A percentile compares a stretch with the other conserved stretches of the same genome.
Conservation (phyloP, 148 eudicot genomes). For the Euryodendron excelsum region DNA sequence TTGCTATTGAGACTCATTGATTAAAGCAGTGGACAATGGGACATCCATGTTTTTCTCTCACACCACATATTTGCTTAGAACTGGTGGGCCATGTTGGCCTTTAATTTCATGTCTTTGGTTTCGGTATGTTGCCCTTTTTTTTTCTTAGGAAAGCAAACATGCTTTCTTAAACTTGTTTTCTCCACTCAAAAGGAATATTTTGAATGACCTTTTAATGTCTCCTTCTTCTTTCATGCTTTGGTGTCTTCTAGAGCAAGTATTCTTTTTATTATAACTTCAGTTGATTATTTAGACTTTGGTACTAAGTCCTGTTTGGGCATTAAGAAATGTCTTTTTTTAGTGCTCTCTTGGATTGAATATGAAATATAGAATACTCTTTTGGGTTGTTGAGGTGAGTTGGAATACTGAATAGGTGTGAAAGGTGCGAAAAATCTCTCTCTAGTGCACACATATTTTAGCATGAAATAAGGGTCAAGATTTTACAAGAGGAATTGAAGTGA, state of each 20-base stretch:
- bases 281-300: background rate
- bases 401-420: too few species aligned
- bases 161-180: background rate
- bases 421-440: background rate
- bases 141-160: constrained; percentile 15
- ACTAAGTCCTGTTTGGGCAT: background rate
- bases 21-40: background rate
- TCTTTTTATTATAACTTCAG: background rate
- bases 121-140: constrained; percentile 2
- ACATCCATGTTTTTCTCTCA: constrained; percentile 19
- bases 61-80: background rate
- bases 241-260: background rate
- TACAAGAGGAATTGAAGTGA: background rate
- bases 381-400: too few species aligned
- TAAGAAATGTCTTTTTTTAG: too few species aligned
- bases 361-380: too few species aligned
- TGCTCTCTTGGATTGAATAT: too few species aligned
- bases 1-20: background rate
- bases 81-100: constrained; percentile 11
- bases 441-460: background rate
- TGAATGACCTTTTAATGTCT: background rate
- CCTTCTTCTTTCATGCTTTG: background rate
- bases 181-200: constrained; percentile 1
- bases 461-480: background rate
- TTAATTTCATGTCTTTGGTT: background rate